Conservation (phyloP, 73 alveolate genomes). For the Durusdinium trenchii region DNA sequence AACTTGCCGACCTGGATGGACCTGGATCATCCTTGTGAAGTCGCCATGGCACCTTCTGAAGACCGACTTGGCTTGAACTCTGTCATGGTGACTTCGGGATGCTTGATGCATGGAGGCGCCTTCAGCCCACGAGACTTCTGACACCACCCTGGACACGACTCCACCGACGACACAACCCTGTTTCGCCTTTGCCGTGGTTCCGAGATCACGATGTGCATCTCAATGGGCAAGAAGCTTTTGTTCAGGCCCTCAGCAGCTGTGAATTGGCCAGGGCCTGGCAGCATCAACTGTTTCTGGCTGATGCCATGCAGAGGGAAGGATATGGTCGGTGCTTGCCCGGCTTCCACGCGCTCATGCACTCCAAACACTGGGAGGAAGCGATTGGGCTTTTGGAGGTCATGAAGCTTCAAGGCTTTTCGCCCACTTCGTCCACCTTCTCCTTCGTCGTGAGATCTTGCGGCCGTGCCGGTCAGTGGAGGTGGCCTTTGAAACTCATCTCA, state of each 20-base stretch:
- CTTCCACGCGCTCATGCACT: background rate
- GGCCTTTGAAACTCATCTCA: background rate
- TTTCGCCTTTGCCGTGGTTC: too few species aligned
- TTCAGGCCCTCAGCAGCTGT: background rate
- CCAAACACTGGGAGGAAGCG: background rate
- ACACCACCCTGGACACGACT: too few species aligned
- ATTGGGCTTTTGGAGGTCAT: background rate
- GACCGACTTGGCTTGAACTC: too few species aligned
- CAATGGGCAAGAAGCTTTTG: background rate
- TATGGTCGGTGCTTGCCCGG: background rate
- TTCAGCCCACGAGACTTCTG: too few species aligned
- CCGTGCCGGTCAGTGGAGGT: background rate
- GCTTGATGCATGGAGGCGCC: too few species aligned
- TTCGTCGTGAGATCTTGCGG: conserved; percentile 13
- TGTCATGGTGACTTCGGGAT: too few species aligned
- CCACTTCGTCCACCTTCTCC: conserved; percentile 6
- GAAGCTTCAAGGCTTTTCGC: background rate
- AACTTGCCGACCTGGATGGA: too few species aligned
- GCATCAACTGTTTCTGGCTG: background rate
- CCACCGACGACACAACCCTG: too few species aligned
- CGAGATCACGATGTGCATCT: too few species aligned
- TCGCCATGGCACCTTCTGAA: too few species aligned
- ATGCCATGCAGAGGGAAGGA: background rate
- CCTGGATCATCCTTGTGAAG: too few species aligned
- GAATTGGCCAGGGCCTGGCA: background rate